Base-by-base conservation (phyloP, 768 basidiomycete species). In the Hericium coralloides region DNA sequence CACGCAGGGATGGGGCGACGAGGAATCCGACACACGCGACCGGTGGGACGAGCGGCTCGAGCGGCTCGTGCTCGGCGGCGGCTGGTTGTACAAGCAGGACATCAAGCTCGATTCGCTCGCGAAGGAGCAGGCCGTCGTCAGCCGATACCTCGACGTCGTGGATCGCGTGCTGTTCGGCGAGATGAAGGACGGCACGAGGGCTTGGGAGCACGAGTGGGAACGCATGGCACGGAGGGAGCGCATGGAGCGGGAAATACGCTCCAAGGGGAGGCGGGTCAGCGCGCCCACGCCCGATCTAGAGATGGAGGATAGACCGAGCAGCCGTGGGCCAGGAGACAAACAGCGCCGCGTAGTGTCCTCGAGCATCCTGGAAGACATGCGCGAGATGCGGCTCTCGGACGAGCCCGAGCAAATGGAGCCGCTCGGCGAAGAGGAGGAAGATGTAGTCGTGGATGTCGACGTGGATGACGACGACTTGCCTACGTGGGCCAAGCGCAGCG, bases 81-180 rank as follows among this genome's bases (percentile, higher is more conserved):
- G 91, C 5, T 92, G 90, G 89, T 65, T 92, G 55, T 93, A 93
- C 66, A 76, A 71, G 56, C 85, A 84, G 64, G 84, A 89, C 63
- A 64, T 91, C 55, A 69, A 64, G 15, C 69, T 85, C 36, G 70
- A 67, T 18, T 76, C 83, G 31, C 68, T 92, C 56, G 66, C 39
- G 61, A 80, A 75, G 66, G 89, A 92, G 67, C 72, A 79, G 60
- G 69, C 68, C 1, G 76, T 79, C 4, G 79, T 93, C 3, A 67
- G 69, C 38, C 67, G 72, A 50, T 94, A 92, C 67, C 66, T 92
- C 58, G 82, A 89, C 59, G 75, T 83, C n/a, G 90, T 92, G 3
- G 91, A 92, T 62, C 81, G 85, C 57, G 85, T 87, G 3, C 66
- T 94, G 14, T 93, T 94, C 58, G 80, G 81, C 7, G 83, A 83